phyloP scores from a whole-genome alignment of 164 flowering plant genomes.

The Vitis rotundifolia region DNA sequence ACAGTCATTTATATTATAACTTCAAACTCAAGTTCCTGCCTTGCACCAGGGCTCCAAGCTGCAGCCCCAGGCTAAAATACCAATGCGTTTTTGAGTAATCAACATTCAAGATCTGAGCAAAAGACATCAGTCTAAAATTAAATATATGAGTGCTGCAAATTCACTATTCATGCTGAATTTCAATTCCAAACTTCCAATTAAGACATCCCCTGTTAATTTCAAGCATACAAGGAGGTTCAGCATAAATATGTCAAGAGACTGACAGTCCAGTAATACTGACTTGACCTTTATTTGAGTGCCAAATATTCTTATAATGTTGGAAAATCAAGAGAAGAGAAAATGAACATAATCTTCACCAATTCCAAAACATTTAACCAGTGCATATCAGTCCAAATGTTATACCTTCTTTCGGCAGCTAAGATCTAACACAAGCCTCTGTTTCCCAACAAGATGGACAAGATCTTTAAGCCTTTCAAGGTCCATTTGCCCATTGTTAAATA shows the following conservation, averaged over 20 bases:
- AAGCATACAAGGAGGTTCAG: neutral
- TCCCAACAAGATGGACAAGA: slow-evolving; percentile 71
- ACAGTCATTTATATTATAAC: too few species aligned
- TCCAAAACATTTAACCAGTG: too few species aligned
- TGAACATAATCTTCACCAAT: too few species aligned
- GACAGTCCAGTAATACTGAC: too few species aligned
- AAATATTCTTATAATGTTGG: too few species aligned
- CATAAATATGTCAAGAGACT: too few species aligned
- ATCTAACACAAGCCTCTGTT: slow-evolving; percentile 82
- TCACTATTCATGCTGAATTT: neutral
- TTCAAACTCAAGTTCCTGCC: neutral
- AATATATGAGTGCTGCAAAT: neutral
- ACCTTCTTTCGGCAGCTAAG: slow-evolving; percentile 98
- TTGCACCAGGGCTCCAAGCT: neutral
- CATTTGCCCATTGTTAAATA: slow-evolving; percentile 89
- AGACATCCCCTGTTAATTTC: neutral
- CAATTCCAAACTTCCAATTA: neutral
- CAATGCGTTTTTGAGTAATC: neutral
- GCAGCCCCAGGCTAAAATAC: neutral
- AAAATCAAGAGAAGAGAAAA: too few species aligned
- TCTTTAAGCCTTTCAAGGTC: slow-evolving; percentile 78
- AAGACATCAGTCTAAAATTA: neutral
- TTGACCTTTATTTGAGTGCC: too few species aligned
- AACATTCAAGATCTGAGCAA: neutral
- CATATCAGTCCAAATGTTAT: neutral